Percentiles rank a stretch among this genome's conserved stretches.
phyloP scores from a whole-genome alignment of 805 yeast species.

The Candida ipomoeae region DNA sequence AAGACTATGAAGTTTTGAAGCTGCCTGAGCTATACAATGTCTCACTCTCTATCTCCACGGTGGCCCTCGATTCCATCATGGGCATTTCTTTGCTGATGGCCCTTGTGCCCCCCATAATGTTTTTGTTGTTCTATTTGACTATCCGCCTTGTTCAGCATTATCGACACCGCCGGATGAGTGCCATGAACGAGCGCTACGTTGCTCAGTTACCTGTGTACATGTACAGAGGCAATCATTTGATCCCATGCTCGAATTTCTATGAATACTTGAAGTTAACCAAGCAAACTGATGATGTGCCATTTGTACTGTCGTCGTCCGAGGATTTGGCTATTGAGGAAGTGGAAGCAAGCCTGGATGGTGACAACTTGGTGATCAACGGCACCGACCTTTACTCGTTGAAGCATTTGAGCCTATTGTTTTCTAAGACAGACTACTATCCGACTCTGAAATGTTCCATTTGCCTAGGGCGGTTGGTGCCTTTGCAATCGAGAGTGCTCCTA shows the following conservation, averaged over 20 bases:
- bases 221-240: slow-evolving; percentile 33
- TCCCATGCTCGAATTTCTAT: slow-evolving; percentile 22
- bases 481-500: slow-evolving; percentile 45
- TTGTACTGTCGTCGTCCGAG: slow-evolving; percentile 14
- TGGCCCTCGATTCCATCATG: slow-evolving; percentile 35
- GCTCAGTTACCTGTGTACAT: slow-evolving; percentile 36
- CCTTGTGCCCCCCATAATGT: slow-evolving; percentile 39
- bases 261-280: slow-evolving; percentile 30
- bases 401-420: slow-evolving; percentile 7
- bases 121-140: slow-evolving; percentile 30
- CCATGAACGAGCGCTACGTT: slow-evolving; percentile 28
- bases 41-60: slow-evolving; percentile 25
- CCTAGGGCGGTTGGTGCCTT: slow-evolving; percentile 47
- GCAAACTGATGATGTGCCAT: slow-evolving; percentile 21
- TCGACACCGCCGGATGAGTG: slow-evolving; percentile 24
- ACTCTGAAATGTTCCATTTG: slow-evolving; percentile 59
- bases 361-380: slow-evolving; percentile 7
- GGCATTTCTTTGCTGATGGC: slow-evolving; percentile 39
- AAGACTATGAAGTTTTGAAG: slow-evolving; percentile 29
- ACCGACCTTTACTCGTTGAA: slow-evolving; percentile 7
- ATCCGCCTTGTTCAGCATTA: slow-evolving; percentile 28
- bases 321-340: slow-evolving; percentile 7
- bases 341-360: neutral
- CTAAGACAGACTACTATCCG: slow-evolving; percentile 11
- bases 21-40: slow-evolving; percentile 12